phyloP scores from a whole-genome alignment of 768 basidiomycete genomes.

The Termitomyces sp. region DNA sequence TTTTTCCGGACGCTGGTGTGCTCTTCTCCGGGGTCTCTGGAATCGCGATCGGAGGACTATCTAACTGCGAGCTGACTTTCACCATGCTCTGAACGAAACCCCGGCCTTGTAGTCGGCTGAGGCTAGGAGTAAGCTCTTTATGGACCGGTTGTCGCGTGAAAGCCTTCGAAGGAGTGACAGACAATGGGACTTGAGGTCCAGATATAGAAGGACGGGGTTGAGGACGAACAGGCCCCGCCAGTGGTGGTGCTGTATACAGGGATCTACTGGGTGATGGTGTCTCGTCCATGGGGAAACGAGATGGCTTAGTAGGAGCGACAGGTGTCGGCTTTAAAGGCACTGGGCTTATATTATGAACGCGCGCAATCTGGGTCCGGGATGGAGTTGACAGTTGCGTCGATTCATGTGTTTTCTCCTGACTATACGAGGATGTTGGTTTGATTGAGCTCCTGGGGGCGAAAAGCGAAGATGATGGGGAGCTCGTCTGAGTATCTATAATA shows the following conservation, averaged over 20 bases:
- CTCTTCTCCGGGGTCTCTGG: conserved; percentile 28
- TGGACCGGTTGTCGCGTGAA: conserved; percentile 52
- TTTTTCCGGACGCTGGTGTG: conserved; percentile 30
- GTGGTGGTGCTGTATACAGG: conserved; percentile 34
- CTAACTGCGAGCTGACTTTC: conserved; percentile 58
- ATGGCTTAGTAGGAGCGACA: conserved; percentile 17
- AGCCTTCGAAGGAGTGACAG: conserved; percentile 47
- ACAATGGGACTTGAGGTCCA: conserved; percentile 40
- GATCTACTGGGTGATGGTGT: conserved; percentile 31
- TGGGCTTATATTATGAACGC: background rate
- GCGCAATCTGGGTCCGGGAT: conserved; percentile 1
- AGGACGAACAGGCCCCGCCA: conserved; percentile 54
- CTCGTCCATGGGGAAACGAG: conserved; percentile 20
- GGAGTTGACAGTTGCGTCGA: background rate
- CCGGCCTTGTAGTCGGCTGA: conserved; percentile 78
- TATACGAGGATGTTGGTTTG: background rate
- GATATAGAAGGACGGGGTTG: conserved; percentile 41
- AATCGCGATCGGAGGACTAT: conserved; percentile 34
- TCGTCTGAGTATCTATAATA: conserved; percentile 25
- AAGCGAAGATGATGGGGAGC: conserved; percentile 15
- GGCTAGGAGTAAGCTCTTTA: conserved; percentile 79
- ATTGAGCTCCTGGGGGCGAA: background rate
- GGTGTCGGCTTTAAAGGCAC: conserved; percentile 9
- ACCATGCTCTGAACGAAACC: conserved; percentile 86
- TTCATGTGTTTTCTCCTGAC: background rate